Evolutionary conservation across 2,329 filamentous ascomycete species (phyloP), one percentile per base, ranked within the genome.

Genomic region (Xylariaceae sp.): DNA sequence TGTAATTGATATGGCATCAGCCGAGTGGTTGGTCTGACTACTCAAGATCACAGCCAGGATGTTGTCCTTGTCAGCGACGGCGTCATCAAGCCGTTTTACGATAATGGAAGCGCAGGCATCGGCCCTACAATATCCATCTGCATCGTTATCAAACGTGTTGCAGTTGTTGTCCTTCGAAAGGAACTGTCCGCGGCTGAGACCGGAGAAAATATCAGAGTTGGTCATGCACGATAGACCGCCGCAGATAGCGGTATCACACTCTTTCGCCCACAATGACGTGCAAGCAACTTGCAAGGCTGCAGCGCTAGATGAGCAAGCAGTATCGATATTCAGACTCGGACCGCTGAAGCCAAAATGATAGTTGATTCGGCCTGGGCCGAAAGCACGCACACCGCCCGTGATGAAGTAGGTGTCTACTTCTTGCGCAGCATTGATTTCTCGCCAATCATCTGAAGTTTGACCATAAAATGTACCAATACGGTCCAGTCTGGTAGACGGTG

Each of bases 111-210:
- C 89, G 55, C 87, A 87, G 16, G 82, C 85, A 61, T 94, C 89
- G 48, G 84, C 88, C 66, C 89, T 84, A 71, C 89, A 93, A 71
- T 94, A 93, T 1, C 89, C 89, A 69, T 92, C 88, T 2, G 89
- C 89, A 36, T 79, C 82, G 57, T 90, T 86, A 68, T 93, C 89
- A 65, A 90, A 94, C 0, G 89, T 90, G 64, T 90, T 89, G 70
- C 88, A 92, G 56, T 83, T 81, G 7, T 88, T 87, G 47, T 82
- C 88, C 72, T 87, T 87, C 31, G 87, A 89, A 59, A 93, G 73
- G 71, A 93, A 92, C 62, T 90, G 86, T 12, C 87, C 89, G 60
- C 87, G 83, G 64, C 84, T 87, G 7, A 93, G 75, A 60, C 87
- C 88, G 11, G 86, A 79, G 71, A 89, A 90, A 73, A 88, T 89